These are phyloP conservation scores for Debaryomyces psychrophilus DNA, from an alignment of 1,139 yeast genomes.

Conservation along the genomic window DNA sequence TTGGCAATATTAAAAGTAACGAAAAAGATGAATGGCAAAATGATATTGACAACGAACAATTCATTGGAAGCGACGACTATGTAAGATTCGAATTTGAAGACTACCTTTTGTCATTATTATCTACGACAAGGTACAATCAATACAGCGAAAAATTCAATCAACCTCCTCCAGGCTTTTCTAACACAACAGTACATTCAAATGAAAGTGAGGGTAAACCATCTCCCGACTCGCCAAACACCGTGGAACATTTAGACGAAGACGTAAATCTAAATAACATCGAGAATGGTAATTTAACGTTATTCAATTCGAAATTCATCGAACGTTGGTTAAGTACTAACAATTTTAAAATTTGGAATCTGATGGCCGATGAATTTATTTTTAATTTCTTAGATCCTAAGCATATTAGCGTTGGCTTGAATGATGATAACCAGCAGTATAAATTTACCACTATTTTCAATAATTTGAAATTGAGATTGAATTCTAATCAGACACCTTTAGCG, in stretches of 20 bases:
- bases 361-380: slow-evolving; percentile 87
- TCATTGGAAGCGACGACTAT: slow-evolving; percentile 83
- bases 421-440: slow-evolving; percentile 22
- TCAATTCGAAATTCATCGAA: slow-evolving; percentile 58
- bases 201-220: neutral
- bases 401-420: slow-evolving; percentile 36
- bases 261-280: slow-evolving; percentile 18
- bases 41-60: slow-evolving; percentile 29
- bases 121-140: slow-evolving; percentile 70
- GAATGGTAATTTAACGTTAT: slow-evolving; percentile 40
- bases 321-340: slow-evolving; percentile 71
- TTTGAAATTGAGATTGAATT: slow-evolving; percentile 26
- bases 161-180: slow-evolving; percentile 49
- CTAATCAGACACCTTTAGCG: slow-evolving; percentile 6
- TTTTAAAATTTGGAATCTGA: slow-evolving; percentile 66
- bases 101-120: slow-evolving; percentile 73
- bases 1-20: slow-evolving; percentile 21
- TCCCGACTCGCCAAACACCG: neutral
- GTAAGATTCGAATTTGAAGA: slow-evolving; percentile 89
- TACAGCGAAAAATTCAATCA: slow-evolving; percentile 50
- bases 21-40: slow-evolving; percentile 3
- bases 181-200: slow-evolving; percentile 5
- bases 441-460: slow-evolving; percentile 32
- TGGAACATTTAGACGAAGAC: slow-evolving; percentile 8
- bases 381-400: slow-evolving; percentile 86